Percentiles rank a stretch among this genome's conserved stretches.
Evolutionary conservation across 2,329 filamentous ascomycete genomes (phyloP).

Genomic region (Penicillium decumbens): DNA sequence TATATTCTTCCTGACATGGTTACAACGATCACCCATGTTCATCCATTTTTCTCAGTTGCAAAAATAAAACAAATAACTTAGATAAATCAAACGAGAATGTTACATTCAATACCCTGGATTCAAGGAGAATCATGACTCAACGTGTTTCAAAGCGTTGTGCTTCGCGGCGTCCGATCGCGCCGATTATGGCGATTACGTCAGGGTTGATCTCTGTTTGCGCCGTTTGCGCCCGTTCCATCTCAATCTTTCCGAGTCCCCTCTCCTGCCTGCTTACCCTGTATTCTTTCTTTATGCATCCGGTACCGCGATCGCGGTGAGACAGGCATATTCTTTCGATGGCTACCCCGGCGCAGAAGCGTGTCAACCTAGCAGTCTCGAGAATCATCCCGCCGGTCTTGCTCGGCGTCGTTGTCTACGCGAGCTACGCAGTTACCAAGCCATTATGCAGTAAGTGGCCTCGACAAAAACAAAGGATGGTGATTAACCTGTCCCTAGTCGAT

Average conservation of each 20-base stretch:
- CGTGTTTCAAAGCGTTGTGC: neutral
- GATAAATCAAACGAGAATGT: neutral
- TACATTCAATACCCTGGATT: neutral
- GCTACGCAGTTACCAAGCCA: slow-evolving; percentile 64
- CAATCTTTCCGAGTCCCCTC: neutral
- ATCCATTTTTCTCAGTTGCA: neutral
- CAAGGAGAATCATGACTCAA: neutral
- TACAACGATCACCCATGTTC: neutral
- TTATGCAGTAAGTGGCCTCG: slow-evolving; percentile 58
- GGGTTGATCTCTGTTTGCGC: neutral
- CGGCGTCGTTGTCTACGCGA: slow-evolving; percentile 62
- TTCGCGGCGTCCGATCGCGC: neutral
- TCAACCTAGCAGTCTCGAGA: slow-evolving; percentile 58
- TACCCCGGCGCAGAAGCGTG: slow-evolving; percentile 38
- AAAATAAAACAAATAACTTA: neutral
- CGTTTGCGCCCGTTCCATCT: neutral
- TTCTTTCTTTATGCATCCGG: slow-evolving; percentile 15
- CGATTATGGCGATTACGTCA: neutral
- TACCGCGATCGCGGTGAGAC: slow-evolving; percentile 12
- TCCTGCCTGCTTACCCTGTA: neutral
- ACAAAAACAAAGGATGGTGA: neutral
- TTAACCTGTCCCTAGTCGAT: slow-evolving; percentile 51
- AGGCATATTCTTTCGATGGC: slow-evolving; percentile 26
- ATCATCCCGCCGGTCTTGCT: slow-evolving; percentile 67
- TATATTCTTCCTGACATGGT: no score